These are phyloP conservation scores for Saccharomycopsis hybrid DNA, from an alignment of 1,139 yeast genomes.

Conservation along the genomic window DNA sequence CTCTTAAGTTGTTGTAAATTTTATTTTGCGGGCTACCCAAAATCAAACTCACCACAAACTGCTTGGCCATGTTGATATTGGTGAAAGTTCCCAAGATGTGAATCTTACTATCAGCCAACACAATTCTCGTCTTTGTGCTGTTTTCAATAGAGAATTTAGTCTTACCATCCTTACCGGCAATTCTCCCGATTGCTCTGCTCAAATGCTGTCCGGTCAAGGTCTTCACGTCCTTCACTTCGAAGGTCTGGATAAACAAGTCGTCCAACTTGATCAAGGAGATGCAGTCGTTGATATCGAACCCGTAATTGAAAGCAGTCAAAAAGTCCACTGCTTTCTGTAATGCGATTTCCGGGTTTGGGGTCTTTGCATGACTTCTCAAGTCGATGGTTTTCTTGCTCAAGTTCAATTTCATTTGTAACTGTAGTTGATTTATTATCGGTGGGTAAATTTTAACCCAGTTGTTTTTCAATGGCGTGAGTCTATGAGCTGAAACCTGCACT, in stretches of 20 bases:
- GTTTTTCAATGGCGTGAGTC: constrained; percentile 87
- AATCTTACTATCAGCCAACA: constrained; percentile 90
- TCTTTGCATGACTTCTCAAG: constrained; percentile 68
- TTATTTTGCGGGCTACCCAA: constrained; percentile 98
- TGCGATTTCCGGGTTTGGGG: constrained; percentile 88
- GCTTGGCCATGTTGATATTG: constrained; percentile 96
- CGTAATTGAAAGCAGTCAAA: constrained; percentile 87
- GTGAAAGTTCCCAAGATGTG: constrained; percentile 96
- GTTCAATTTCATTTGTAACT: constrained; percentile 95
- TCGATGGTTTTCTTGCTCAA: constrained; percentile 79
- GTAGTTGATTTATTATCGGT: constrained; percentile 89
- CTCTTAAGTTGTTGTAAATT: constrained; percentile 93
- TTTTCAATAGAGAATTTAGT: constrained; percentile 97
- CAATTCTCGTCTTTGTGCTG: constrained; percentile 97
- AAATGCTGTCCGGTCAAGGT: constrained; percentile 93
- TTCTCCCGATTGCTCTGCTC: constrained; percentile 97
- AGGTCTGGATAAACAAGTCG: constrained; percentile 93
- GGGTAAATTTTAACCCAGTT: constrained; percentile 93
- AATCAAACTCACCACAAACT: constrained; percentile 88
- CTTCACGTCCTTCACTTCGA: constrained; percentile 94
- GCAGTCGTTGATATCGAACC: constrained; percentile 95
- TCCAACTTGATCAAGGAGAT: constrained; percentile 90
- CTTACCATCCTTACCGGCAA: constrained; percentile 98
- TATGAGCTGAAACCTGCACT: constrained; percentile 91
- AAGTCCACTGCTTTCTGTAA: constrained; percentile 97